A percentile compares a stretch with the other conserved stretches of the same genome.
phyloP scores from a whole-genome alignment of 2,329 filamentous ascomycete species.

The Penicillium sp. region DNA sequence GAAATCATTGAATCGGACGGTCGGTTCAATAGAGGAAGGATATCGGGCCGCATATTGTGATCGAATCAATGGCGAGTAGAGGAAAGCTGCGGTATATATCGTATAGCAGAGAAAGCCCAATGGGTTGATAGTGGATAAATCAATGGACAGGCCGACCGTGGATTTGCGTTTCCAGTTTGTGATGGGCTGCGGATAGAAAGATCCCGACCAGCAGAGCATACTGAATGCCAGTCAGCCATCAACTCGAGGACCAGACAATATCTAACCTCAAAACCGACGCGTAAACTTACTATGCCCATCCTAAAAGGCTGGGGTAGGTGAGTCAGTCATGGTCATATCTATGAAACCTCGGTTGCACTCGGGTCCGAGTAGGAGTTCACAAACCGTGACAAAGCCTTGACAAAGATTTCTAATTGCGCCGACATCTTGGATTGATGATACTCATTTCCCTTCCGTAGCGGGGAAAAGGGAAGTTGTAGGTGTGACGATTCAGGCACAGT shows the following conservation, averaged over 20 bases:
- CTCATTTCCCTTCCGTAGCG: slow-evolving; percentile 16
- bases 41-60: slow-evolving; percentile 81
- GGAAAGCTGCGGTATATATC: slow-evolving; percentile 70
- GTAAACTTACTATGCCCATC: slow-evolving; percentile 65
- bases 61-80: slow-evolving; percentile 75
- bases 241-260: neutral
- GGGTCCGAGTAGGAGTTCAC: neutral
- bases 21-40: slow-evolving; percentile 69
- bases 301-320: slow-evolving; percentile 58
- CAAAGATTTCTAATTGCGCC: slow-evolving; percentile 37
- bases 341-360: neutral
- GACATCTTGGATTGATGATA: slow-evolving; percentile 21
- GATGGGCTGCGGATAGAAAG: slow-evolving; percentile 88
- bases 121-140: slow-evolving; percentile 75
- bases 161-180: slow-evolving; percentile 74
- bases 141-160: slow-evolving; percentile 80
- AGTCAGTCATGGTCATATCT: slow-evolving; percentile 19
- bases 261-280: neutral
- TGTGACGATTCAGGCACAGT: neutral
- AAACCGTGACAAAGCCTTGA: slow-evolving; percentile 46
- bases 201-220: slow-evolving; percentile 74
- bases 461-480: slow-evolving; percentile 1
- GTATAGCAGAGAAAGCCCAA: slow-evolving; percentile 67
- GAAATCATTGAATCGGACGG: slow-evolving; percentile 86
- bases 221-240: slow-evolving; percentile 23